phyloP scores from a whole-genome alignment of 2,329 filamentous ascomycete genomes.

The Penicillium palitans region DNA sequence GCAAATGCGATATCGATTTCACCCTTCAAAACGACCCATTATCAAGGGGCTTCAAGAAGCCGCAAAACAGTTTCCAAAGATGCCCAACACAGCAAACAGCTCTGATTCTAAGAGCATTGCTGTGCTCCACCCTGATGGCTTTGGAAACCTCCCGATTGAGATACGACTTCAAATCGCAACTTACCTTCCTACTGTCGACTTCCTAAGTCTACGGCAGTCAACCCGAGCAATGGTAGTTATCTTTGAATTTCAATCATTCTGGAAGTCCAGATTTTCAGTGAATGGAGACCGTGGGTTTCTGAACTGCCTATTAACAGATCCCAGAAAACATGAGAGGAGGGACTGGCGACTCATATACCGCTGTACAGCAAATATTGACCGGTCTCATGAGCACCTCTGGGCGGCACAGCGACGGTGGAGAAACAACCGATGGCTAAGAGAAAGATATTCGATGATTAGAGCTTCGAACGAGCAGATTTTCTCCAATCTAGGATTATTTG shows the following conservation, averaged over 20 bases:
- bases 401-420: neutral
- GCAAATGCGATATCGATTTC: neutral
- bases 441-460: conserved; percentile 6
- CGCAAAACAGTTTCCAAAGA: neutral
- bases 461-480: neutral
- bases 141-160: conserved; percentile 6
- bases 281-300: conserved; percentile 6
- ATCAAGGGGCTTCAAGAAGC: conserved; percentile 1
- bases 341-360: conserved; percentile 10
- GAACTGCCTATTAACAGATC: neutral
- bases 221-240: conserved; percentile 11
- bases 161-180: conserved; percentile 2
- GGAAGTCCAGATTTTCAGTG: conserved; percentile 5
- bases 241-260: conserved; percentile 7
- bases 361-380: conserved; percentile 3
- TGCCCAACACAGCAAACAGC: neutral
- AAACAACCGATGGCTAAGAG: conserved; percentile 8
- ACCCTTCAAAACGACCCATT: conserved; percentile 1
- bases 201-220: conserved; percentile 4
- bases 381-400: neutral
- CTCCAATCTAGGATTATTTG: neutral
- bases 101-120: neutral
- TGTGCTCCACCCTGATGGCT: neutral
- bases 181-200: conserved; percentile 7
- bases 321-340: neutral